Base-by-base conservation (phyloP, 768 basidiomycete genomes). In the Phaffia australis region DNA sequence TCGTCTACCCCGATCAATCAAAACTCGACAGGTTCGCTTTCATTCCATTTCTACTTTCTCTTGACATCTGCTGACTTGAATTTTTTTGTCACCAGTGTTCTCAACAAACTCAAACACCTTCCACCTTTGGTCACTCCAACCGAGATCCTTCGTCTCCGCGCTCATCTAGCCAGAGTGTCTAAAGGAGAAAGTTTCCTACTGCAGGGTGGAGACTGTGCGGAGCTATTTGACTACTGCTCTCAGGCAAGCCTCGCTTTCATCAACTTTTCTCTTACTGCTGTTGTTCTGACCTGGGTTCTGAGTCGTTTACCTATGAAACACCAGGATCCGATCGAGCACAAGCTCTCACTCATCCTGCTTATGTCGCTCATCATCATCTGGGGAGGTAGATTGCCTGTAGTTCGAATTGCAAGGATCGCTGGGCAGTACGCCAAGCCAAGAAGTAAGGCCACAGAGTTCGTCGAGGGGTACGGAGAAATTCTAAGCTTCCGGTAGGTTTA, bases 181-280 rank as follows among this genome's bases (percentile, higher is more conserved):
- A 81, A 81, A 23, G 88, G 89, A 69, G 84, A 93, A 72, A 91
- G 90, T 0, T 98, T 99, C 77, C 80, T 99, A 48, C 81, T 99
- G 2, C 95, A 99, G 69, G 95, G 95, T 0, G 95, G 95, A 1
- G 95, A 99, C 73, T 99, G 95, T 72, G 92, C 90, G n/a, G 89
- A 93, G 76, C 87, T 88, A 75, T 93, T 94, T 72, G 87, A 88
- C 71, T 60, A 46, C 32, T 63, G 67, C 49, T 61, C 60, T 5
- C 63, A 51, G 67, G 63, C 21, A 16, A 60, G 52, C 14, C 32
- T 23, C n/a, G 52, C 52, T 54, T 23, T 30, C 16, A 15, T 23
- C 9, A 15, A 42, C 35, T 42, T 42, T 11, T 11, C 11, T 42
- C 35, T 42, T 11, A 42, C 35, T 42, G 35, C 11, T 54, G 16